These are phyloP conservation scores for Millerozyma miso DNA, from an alignment of 805 yeast genomes.

Conservation along the genomic window DNA sequence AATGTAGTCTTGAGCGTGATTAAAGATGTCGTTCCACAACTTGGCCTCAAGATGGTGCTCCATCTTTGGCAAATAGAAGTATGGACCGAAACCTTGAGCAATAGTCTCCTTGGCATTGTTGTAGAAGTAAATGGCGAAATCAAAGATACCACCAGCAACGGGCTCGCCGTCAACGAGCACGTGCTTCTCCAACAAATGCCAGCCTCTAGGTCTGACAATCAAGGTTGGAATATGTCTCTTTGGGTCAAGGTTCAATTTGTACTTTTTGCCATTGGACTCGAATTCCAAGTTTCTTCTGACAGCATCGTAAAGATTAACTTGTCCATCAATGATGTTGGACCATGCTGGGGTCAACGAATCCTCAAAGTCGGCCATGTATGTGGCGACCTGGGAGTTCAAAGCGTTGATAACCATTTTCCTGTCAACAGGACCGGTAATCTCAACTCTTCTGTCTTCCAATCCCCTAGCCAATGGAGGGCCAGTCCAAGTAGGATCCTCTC, in stretches of 20 bases:
- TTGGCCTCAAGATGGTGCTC: constrained; percentile 81
- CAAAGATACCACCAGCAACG: constrained; percentile 71
- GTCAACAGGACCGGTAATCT: constrained; percentile 84
- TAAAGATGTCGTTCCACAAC: constrained; percentile 78
- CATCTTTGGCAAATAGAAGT: constrained; percentile 81
- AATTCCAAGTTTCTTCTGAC: constrained; percentile 57
- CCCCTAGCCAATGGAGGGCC: constrained; percentile 74
- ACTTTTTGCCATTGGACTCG: constrained; percentile 40
- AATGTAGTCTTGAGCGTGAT: constrained; percentile 69
- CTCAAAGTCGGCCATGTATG: constrained; percentile 85
- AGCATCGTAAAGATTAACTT: constrained; percentile 73
- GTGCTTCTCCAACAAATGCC: constrained; percentile 80
- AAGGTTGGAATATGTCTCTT: constrained; percentile 67
- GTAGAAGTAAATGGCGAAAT: constrained; percentile 73
- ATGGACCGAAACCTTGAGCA: constrained; percentile 70
- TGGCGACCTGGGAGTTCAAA: constrained; percentile 70
- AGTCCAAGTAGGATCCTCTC: constrained; percentile 72
- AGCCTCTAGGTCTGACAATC: constrained; percentile 84
- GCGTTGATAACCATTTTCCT: constrained; percentile 83
- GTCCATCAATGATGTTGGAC: constrained; percentile 76
- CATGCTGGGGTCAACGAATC: constrained; percentile 84
- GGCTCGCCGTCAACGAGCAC: constrained; percentile 70
- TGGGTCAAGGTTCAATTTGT: constrained; percentile 40
- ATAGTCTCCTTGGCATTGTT: constrained; percentile 65
- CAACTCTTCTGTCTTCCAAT: constrained; percentile 68